Evolutionary conservation across 1,284 basidiomycete species (phyloP).

Genomic region (Earliella scabrosa): DNA sequence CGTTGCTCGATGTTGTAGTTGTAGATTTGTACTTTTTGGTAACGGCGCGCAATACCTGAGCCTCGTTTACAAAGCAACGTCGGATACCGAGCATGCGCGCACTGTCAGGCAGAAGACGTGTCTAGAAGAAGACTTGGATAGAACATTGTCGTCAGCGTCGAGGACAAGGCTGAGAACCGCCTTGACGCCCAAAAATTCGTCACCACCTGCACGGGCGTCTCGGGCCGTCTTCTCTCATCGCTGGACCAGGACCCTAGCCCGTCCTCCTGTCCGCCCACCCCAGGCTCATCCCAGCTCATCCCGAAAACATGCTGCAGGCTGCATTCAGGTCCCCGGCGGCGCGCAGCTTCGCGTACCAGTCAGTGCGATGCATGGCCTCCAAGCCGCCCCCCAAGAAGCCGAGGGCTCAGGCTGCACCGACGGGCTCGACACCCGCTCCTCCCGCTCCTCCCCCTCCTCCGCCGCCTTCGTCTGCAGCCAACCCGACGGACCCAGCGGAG

Average conservation of each 20-base stretch:
- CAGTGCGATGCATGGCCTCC: conserved; percentile 31
- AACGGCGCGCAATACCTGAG: no score
- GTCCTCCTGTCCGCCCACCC: conserved; percentile 18
- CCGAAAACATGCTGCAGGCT: conserved; percentile 19
- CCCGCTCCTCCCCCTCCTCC: conserved; percentile 17
- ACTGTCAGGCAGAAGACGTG: no score
- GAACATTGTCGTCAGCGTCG: no score
- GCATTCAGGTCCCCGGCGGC: conserved; percentile 19
- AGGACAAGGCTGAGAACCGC: not conserved
- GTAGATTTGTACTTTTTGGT: no score
- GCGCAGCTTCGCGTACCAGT: conserved; percentile 21
- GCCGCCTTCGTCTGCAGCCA: conserved; percentile 11
- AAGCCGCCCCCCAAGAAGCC: conserved; percentile 25
- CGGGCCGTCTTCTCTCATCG: not conserved
- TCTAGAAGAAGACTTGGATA: no score
- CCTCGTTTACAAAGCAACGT: no score
- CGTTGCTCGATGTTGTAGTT: no score
- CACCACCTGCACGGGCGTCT: conserved; percentile 4
- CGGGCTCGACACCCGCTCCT: conserved; percentile 13
- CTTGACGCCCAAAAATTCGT: conserved; percentile 11
- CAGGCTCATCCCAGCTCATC: conserved; percentile 5
- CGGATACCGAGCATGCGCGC: no score
- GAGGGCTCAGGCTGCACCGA: not conserved
- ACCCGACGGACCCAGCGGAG: conserved; percentile 6
- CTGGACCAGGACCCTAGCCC: not conserved